Evolutionary conservation across 2,329 filamentous ascomycete species (phyloP).

Genomic region (Fusarium goolgardi): DNA sequence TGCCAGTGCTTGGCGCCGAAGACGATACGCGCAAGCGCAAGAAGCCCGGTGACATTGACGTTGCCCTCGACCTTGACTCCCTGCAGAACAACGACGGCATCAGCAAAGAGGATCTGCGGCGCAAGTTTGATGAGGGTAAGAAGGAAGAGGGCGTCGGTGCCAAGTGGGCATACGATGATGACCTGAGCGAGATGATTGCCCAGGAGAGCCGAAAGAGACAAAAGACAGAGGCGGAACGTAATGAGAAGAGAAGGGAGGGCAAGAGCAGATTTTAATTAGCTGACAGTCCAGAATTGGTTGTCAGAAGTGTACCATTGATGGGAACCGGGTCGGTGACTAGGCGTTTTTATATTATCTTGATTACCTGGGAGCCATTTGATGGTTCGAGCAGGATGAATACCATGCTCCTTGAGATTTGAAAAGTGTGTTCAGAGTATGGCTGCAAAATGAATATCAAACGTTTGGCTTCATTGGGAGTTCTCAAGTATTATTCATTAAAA

Average conservation of each 20-base stretch:
- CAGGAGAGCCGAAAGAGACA: slow-evolving; percentile 90
- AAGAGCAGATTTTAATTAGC: slow-evolving; percentile 62
- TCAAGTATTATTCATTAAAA: neutral
- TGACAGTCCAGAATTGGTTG: slow-evolving; percentile 8
- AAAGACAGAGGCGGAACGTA: slow-evolving; percentile 86
- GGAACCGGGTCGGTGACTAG: slow-evolving; percentile 29
- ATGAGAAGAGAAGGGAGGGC: slow-evolving; percentile 70
- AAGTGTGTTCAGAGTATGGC: slow-evolving; percentile 2
- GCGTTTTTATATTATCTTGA: slow-evolving; percentile 41
- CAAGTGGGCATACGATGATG: slow-evolving; percentile 83
- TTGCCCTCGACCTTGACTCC: slow-evolving; percentile 88
- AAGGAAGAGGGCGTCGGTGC: slow-evolving; percentile 74
- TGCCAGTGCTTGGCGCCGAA: slow-evolving; percentile 83
- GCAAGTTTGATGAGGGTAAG: slow-evolving; percentile 80
- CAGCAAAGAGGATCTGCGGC: slow-evolving; percentile 84
- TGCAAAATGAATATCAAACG: slow-evolving; percentile 44
- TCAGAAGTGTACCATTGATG: slow-evolving; percentile 30
- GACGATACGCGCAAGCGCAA: slow-evolving; percentile 85
- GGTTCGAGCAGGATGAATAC: slow-evolving; percentile 42
- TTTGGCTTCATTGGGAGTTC: neutral
- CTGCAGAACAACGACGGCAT: slow-evolving; percentile 80
- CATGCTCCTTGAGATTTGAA: slow-evolving; percentile 36
- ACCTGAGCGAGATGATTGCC: slow-evolving; percentile 95
- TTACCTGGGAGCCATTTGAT: slow-evolving; percentile 31
- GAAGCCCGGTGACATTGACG: slow-evolving; percentile 95